Evolutionary conservation across 169 alveolate species (phyloP).

Genomic region (Cystoisospora suis): DNA sequence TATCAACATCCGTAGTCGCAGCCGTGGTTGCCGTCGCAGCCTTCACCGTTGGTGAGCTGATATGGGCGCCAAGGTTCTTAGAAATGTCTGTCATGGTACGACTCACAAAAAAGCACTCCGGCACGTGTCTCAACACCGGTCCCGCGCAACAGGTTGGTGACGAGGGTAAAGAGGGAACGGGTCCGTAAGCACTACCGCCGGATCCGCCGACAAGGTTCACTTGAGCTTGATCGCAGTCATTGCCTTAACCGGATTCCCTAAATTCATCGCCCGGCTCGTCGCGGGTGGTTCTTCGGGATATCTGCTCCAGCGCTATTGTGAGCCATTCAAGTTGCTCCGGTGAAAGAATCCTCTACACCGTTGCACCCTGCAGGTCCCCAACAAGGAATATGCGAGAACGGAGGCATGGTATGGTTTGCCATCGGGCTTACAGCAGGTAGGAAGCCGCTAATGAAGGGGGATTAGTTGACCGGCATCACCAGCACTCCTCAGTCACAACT

Average conservation of each 20-base stretch:
- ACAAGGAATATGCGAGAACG: slow-evolving; percentile 31
- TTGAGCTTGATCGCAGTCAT: not conserved
- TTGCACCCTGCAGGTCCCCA: slow-evolving; percentile 26
- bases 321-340: not conserved
- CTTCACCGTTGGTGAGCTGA: slow-evolving; percentile 61
- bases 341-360: not conserved
- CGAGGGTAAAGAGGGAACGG: slow-evolving; percentile 54
- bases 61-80: slow-evolving; percentile 66
- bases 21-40: slow-evolving; percentile 29
- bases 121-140: not conserved
- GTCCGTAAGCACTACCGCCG: not conserved
- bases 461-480: too few relatives aligned
- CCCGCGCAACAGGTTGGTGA: slow-evolving; percentile 24
- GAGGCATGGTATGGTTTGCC: slow-evolving; percentile 39
- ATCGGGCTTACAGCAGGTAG: slow-evolving; percentile 26
- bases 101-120: too few relatives aligned
- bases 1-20: slow-evolving; percentile 30
- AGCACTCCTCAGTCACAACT: too few relatives aligned
- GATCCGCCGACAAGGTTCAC: not conserved
- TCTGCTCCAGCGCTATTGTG: slow-evolving; percentile 38
- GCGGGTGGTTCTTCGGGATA: slow-evolving; percentile 62
- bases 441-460: too few relatives aligned
- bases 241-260: slow-evolving; percentile 51
- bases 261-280: slow-evolving; percentile 36
- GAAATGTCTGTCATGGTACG: slow-evolving; percentile 50